These are phyloP conservation scores for Lojkania enalia DNA, from an alignment of 2,329 filamentous ascomycete species.

Conservation along the genomic window DNA sequence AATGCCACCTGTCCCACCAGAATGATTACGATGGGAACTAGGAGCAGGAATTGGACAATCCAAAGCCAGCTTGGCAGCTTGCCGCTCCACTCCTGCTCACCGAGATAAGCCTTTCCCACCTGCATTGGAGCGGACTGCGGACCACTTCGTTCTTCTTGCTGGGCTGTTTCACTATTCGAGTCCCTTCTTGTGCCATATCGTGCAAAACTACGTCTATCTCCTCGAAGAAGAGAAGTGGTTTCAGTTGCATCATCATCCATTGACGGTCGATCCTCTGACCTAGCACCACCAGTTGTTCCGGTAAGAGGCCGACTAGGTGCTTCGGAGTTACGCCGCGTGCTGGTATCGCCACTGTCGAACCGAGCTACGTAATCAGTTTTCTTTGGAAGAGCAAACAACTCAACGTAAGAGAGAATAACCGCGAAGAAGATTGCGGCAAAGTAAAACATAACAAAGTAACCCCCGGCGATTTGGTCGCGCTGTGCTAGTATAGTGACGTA, in stretches of 20 bases:
- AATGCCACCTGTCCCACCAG: constrained; percentile 77
- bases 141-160: constrained; percentile 44
- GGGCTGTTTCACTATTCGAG: constrained; percentile 42
- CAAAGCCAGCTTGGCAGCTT: constrained; percentile 81
- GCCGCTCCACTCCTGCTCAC: constrained; percentile 85
- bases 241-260: constrained; percentile 54
- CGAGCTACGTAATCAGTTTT: constrained; percentile 71
- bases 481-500: constrained; percentile 75
- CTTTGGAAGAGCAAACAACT: constrained; percentile 72
- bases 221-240: constrained; percentile 59
- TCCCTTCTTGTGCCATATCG: constrained; percentile 51
- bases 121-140: constrained; percentile 14
- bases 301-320: constrained; percentile 41
- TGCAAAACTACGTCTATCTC: constrained; percentile 58
- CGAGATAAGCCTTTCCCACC: constrained; percentile 54
- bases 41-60: constrained; percentile 80
- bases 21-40: constrained; percentile 77
- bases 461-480: constrained; percentile 70
- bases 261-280: constrained; percentile 37
- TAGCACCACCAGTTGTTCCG: constrained; percentile 33
- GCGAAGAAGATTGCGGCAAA: constrained; percentile 76
- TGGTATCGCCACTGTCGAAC: constrained; percentile 40
- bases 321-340: constrained; percentile 24
- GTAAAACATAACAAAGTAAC: constrained; percentile 82
- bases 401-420: constrained; percentile 73